phyloP scores from a whole-genome alignment of 208 protist genomes.

The Angomonas ambiguus region DNA sequence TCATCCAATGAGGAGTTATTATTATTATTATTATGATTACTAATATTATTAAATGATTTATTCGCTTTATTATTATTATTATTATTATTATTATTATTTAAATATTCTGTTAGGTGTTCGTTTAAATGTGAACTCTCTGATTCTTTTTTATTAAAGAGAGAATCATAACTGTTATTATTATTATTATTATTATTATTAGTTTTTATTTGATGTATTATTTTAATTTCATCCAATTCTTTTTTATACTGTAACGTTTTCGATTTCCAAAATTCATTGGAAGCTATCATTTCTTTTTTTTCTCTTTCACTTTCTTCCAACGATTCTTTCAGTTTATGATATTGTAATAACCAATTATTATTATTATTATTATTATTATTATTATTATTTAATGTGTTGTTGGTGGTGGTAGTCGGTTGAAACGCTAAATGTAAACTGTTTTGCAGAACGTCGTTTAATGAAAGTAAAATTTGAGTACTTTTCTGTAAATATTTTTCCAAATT shows the following conservation, averaged over 20 bases:
- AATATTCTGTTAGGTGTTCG: too few relatives aligned
- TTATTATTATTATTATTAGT: neutral
- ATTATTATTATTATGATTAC: slow-evolving; percentile 2
- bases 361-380: slow-evolving; percentile 1
- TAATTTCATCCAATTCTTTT: neutral
- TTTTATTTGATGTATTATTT: neutral
- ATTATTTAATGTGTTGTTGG: neutral
- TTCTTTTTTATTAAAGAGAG: neutral
- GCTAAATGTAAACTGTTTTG: neutral
- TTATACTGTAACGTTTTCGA: neutral
- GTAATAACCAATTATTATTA: neutral
- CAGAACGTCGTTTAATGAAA: neutral
- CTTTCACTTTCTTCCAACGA: neutral
- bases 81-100: too few relatives aligned
- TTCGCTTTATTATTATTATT: too few relatives aligned
- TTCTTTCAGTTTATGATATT: slow-evolving; percentile 1
- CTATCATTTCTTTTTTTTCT: neutral
- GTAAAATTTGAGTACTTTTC: neutral
- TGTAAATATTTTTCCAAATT: too few relatives aligned
- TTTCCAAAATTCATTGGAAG: neutral
- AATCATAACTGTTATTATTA: neutral
- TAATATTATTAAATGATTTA: too few relatives aligned
- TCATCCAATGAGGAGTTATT: neutral
- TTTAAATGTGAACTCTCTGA: too few relatives aligned
- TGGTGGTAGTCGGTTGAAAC: neutral